phyloP scores from a whole-genome alignment of 352 stramenopile genomes.

The Pythium guiyangense region DNA sequence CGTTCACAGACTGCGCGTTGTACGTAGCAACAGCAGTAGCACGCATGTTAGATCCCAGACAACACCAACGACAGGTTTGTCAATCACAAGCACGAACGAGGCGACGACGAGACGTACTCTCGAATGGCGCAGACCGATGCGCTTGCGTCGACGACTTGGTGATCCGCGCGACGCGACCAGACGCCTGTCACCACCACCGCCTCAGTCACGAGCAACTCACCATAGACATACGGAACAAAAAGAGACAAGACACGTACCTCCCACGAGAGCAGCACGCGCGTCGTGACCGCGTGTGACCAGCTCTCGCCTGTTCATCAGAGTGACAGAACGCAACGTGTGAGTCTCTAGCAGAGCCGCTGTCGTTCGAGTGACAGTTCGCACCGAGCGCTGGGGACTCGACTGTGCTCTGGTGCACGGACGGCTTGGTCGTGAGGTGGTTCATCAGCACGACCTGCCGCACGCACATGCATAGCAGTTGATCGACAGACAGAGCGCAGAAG shows the following conservation, averaged over 20 bases:
- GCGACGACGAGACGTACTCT: conserved; percentile 40
- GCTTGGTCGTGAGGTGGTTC: conserved; percentile 74
- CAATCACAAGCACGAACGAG: background rate
- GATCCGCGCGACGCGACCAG: conserved; percentile 31
- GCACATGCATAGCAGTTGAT: too few relatives aligned
- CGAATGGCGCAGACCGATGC: conserved; percentile 32
- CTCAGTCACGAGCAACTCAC: too few relatives aligned
- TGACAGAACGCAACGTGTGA: background rate
- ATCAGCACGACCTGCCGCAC: conserved; percentile 42
- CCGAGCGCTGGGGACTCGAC: conserved; percentile 26
- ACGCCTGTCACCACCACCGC: conserved; percentile 15
- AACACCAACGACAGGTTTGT: background rate
- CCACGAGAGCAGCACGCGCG: conserved; percentile 59
- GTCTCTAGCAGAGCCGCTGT: background rate
- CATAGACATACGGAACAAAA: background rate
- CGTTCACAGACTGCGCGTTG: conserved; percentile 11
- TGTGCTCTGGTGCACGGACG: conserved; percentile 9
- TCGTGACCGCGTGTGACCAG: conserved; percentile 65
- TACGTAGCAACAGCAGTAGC: background rate
- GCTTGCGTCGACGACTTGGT: conserved; percentile 46
- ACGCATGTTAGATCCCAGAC: background rate
- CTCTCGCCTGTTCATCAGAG: conserved; percentile 40
- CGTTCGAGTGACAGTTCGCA: background rate
- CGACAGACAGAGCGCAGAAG: too few relatives aligned
- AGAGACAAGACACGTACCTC: conserved; percentile 31